Evolutionary conservation across 768 basidiomycete genomes (phyloP), one percentile per base, ranked within the genome.

Genomic region (Lactarius sp.): DNA sequence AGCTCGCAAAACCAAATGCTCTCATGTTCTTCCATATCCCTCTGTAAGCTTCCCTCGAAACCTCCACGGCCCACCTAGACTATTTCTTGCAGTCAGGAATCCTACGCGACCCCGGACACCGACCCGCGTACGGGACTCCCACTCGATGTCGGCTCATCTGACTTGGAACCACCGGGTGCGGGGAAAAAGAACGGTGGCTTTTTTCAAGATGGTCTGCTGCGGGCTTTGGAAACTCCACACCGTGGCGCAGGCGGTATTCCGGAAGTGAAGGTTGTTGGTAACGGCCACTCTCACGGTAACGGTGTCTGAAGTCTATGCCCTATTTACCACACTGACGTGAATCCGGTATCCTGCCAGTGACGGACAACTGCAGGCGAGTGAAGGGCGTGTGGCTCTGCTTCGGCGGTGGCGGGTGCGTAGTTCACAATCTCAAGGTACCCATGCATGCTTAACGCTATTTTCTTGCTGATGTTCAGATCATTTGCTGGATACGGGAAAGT

Each of bases 1-100:
- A 78, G 60, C 78, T 94, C 3, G 92, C 90, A 4, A 98, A 97
- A 74, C 96, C 96, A 1, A 98, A 98, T 70, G 96, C 93, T 0
- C 74, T 98, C 68, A 91, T 93, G 89, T 97, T 96, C 77, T 98
- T 97, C 85, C 96, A 98, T 69, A 98, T 99, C 52, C 96, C 96
- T 56, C 71, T 98, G 88, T 92, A 71, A 22, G 87, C 31, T 34
- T 55, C 18, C 22, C 52, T 31, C 36, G 7, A 57, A 0, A 33
- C 12, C 34, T 37, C 42, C 2, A 12, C 31, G 34, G 33, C 36
- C 27, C 41, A 14, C 44, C 52, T 63, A 54, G 51, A 41, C 60
- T 49, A 31, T 44, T 10, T 44, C 16, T 52, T 14, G 8, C 67
- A 92, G 90, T 37, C 85, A 83, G 55, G 92, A 95, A 74, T 80